Percentiles rank a stretch among this genome's conserved stretches.
Conservation (phyloP, 2,329 filamentous ascomycete genomes). For the Fusarium sp. region DNA sequence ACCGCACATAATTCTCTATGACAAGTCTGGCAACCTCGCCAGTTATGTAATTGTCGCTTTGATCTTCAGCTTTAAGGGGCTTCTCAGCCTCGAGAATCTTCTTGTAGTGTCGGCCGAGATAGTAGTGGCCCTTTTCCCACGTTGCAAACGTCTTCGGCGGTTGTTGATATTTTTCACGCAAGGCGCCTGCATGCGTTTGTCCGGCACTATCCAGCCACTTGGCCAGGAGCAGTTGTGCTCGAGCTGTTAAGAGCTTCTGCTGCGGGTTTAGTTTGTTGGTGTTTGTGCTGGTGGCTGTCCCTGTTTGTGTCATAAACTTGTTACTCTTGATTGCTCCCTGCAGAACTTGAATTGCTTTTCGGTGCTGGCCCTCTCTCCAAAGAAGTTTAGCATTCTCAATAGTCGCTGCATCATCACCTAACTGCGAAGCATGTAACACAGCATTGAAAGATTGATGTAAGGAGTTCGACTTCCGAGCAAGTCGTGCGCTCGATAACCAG, state of each 20-base stretch:
- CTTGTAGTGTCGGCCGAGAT: slow-evolving; percentile 96
- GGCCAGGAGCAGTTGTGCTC: slow-evolving; percentile 87
- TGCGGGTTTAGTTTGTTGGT: slow-evolving; percentile 56
- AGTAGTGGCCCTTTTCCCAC: slow-evolving; percentile 98
- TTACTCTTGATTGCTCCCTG: slow-evolving; percentile 86
- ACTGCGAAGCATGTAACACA: slow-evolving; percentile 85
- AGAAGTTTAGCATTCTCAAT: slow-evolving; percentile 94
- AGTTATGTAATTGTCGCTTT: slow-evolving; percentile 78
- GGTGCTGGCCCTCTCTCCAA: slow-evolving; percentile 92
- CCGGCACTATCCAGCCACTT: slow-evolving; percentile 98
- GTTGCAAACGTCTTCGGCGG: slow-evolving; percentile 75
- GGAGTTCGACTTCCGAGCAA: slow-evolving; percentile 87
- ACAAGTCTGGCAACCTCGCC: slow-evolving; percentile 90
- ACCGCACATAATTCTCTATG: slow-evolving; percentile 92
- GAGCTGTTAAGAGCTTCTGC: slow-evolving; percentile 72
- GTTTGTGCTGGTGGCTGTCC: slow-evolving; percentile 50
- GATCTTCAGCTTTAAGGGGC: slow-evolving; percentile 77
- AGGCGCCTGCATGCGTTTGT: slow-evolving; percentile 84
- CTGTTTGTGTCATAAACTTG: slow-evolving; percentile 71
- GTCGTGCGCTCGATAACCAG: slow-evolving; percentile 86
- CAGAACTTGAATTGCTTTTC: slow-evolving; percentile 93
- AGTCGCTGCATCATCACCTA: slow-evolving; percentile 87
- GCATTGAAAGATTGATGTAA: slow-evolving; percentile 92
- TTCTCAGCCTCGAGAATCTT: slow-evolving; percentile 94
- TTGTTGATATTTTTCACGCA: slow-evolving; percentile 84